These are phyloP conservation scores for Syzygium aqueum DNA, from an alignment of 345 rosid species.

Conservation along the genomic window DNA sequence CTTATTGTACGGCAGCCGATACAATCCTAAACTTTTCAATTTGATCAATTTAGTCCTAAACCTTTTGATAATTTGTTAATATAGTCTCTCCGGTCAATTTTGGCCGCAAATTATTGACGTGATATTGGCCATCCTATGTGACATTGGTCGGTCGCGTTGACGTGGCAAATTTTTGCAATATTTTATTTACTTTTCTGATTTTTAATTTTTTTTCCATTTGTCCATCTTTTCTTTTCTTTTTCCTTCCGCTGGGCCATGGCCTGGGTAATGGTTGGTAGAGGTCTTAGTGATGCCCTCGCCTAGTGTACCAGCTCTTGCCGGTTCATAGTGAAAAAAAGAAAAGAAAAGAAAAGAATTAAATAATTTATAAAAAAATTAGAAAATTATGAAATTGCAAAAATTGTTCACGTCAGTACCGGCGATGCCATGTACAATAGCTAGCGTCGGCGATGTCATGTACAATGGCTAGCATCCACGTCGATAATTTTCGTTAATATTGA, in stretches of 20 bases:
- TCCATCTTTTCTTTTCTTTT: too few species aligned
- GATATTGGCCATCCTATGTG: too few species aligned
- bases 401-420: accelerated
- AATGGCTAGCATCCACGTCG: accelerated
- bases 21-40: background rate
- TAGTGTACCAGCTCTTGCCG: too few species aligned
- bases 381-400: background rate
- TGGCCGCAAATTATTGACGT: background rate
- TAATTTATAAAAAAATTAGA: background rate
- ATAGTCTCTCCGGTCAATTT: background rate
- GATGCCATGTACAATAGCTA: too few species aligned
- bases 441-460: accelerated
- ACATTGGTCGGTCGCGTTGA: too few species aligned
- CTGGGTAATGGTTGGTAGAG: background rate
- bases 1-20: accelerated
- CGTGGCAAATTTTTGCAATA: background rate
- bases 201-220: too few species aligned
- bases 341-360: background rate
- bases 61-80: background rate
- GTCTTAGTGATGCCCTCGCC: background rate
- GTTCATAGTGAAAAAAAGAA: background rate
- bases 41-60: accelerated
- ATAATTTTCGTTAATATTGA: accelerated
- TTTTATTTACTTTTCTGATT: background rate
- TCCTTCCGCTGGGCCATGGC: accelerated